Evolutionary conservation across 768 basidiomycete species (phyloP).

Genomic region (Cantharellus anzutake): DNA sequence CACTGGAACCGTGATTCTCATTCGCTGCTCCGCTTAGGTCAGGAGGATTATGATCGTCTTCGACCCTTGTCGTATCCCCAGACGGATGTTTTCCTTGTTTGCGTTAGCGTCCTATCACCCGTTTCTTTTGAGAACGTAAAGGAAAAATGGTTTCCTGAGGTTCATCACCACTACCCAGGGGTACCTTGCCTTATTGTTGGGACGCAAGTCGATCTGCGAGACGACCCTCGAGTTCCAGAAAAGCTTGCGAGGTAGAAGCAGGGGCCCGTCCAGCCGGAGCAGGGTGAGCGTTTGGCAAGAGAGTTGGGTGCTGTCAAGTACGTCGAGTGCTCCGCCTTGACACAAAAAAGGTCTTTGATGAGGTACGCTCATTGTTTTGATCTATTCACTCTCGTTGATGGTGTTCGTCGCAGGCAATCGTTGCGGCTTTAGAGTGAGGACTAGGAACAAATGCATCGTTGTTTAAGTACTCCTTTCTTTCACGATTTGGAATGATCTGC

Average conservation of each 20-base stretch:
- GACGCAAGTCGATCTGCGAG: conserved; percentile 92
- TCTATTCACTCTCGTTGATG: no score
- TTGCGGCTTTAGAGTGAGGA: conserved; percentile 88
- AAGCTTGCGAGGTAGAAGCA: conserved; percentile 95
- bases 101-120: conserved; percentile 96
- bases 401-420: conserved; percentile 84
- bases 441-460: conserved; percentile 62
- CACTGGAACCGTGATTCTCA: neutral
- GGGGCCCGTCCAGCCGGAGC: conserved; percentile 69
- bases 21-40: conserved; percentile 32
- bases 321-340: conserved; percentile 96
- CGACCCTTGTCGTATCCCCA: conserved; percentile 98
- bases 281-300: conserved; percentile 87
- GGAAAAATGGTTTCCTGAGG: conserved; percentile 99
- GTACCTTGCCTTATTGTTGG: conserved; percentile 98
- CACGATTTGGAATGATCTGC: neutral
- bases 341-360: conserved; percentile 99
- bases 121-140: conserved; percentile 99
- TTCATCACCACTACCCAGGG: conserved; percentile 98
- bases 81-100: conserved; percentile 98
- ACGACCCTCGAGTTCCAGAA: conserved; percentile 82
- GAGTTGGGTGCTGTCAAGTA: conserved; percentile 98
- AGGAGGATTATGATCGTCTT: conserved; percentile 99
- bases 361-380: no score
- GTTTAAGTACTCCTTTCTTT: conserved; percentile 30